phyloP scores from a whole-genome alignment of 305 asterid genomes.

The Fraxinus paxiana region DNA sequence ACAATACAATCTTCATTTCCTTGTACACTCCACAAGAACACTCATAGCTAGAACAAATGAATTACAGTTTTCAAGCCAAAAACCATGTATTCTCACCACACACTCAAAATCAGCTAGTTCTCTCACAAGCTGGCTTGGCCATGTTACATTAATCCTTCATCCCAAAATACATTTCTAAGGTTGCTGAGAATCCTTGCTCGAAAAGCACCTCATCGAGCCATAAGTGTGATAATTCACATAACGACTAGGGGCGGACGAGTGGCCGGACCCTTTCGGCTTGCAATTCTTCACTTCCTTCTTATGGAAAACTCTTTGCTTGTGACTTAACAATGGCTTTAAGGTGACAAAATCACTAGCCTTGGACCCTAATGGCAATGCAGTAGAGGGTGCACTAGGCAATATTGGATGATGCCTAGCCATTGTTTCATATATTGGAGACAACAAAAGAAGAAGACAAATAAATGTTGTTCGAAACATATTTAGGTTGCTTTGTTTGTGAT shows the following conservation, averaged over 20 bases:
- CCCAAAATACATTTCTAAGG: background rate
- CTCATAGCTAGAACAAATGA: background rate
- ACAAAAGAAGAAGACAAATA: constrained; percentile 30
- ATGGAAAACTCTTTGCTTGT: constrained; percentile 29
- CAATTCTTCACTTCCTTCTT: constrained; percentile 45
- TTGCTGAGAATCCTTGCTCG: constrained; percentile 17
- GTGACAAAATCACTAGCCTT: constrained; percentile 10
- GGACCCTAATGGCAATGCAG: constrained; percentile 21
- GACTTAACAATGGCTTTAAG: constrained; percentile 35
- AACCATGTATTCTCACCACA: background rate
- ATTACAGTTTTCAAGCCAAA: background rate
- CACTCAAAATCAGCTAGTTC: background rate
- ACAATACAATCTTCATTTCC: background rate
- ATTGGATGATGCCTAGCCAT: constrained; percentile 43
- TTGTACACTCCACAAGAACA: background rate
- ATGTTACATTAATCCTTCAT: background rate
- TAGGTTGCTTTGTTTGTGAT: background rate
- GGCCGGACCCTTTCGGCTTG: constrained; percentile 68
- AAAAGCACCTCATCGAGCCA: constrained; percentile 42
- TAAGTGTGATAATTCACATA: constrained; percentile 53
- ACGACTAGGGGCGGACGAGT: constrained; percentile 81
- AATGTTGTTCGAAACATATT: constrained; percentile 17
- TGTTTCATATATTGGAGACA: constrained; percentile 28
- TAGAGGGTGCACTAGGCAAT: constrained; percentile 57
- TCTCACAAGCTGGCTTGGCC: background rate